Evolutionary conservation across 495 filamentous ascomycete species (phyloP), one percentile per base, ranked within the genome.

Genomic region (Neurospora sp.): DNA sequence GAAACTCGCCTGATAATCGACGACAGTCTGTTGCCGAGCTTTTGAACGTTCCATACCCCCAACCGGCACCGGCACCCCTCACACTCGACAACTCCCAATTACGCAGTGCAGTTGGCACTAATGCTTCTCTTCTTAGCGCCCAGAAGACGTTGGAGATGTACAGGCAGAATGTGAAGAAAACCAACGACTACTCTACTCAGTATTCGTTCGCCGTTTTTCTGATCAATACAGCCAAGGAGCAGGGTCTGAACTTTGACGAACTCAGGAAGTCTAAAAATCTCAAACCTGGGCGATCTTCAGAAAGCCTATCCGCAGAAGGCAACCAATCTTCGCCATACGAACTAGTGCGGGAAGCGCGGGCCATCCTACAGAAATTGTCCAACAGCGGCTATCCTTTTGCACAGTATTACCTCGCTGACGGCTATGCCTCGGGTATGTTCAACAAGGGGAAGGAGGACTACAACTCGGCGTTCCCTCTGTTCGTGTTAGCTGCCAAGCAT

Each of bases 91-190:
- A 97, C 76, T 87, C 90, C 3, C 85, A 91, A 69, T 83, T 99
- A 31, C 89, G 90, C 71, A 87, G 86, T 61, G 87, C 86, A n/a
- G 90, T 98, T 18, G 96, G 96, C 22, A 90, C 87, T 74, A 94
- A 96, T 79, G 94, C 94, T 20, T 96, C 93, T 3, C 85, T 98
- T 10, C 86, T 99, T 37, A 94, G 94, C 78, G 90, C 93, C 41
- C 90, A 92, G 77, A 91, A 97, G 78, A 98, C 96, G 2, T 86
- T 99, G 71, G 94, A 98, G 73, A 97, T 98, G 95, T 99, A 99
- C 78, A 87, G 96, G 39, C 90, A 90, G 47, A 98, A 97, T 78
- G 92, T 97, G 31, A 98, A 97, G 85, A 99, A 98, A 81, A 95
- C 94, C 0, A 95, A 93, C 73, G 93, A 98, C 78, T 88, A 91